Conservation (phyloP, 495 filamentous ascomycete species). For the Filosporella fistucella region DNA sequence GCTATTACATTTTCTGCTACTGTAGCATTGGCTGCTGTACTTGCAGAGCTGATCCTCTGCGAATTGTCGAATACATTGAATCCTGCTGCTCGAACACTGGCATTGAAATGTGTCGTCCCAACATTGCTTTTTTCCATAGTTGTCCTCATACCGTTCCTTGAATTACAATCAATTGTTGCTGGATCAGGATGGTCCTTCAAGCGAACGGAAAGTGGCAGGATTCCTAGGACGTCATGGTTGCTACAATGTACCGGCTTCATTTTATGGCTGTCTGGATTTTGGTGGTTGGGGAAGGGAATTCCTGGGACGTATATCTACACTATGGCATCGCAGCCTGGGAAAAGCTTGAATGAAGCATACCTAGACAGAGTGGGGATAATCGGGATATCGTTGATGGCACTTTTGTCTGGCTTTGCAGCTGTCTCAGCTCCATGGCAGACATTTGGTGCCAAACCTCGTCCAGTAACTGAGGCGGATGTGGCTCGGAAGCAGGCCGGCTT, state of each 20-base stretch:
- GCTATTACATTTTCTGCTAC: slow-evolving; percentile 65
- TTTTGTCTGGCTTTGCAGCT: slow-evolving; percentile 76
- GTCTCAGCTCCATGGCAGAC: slow-evolving; percentile 78
- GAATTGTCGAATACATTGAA: slow-evolving; percentile 72
- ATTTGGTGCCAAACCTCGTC: slow-evolving; percentile 56
- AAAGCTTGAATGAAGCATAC: slow-evolving; percentile 63
- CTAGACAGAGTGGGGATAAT: slow-evolving; percentile 75
- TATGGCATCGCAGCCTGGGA: slow-evolving; percentile 25
- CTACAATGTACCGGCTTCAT: slow-evolving; percentile 53
- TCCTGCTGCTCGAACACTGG: slow-evolving; percentile 52
- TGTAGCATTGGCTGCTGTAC: slow-evolving; percentile 65
- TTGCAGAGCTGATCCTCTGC: slow-evolving; percentile 71
- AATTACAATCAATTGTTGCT: slow-evolving; percentile 61
- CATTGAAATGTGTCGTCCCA: slow-evolving; percentile 59
- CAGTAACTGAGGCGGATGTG: slow-evolving; percentile 65
- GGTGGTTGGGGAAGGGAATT: slow-evolving; percentile 65
- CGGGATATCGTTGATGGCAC: slow-evolving; percentile 76
- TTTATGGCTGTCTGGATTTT: slow-evolving; percentile 64
- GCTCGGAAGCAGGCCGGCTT: slow-evolving; percentile 68
- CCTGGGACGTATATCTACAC: slow-evolving; percentile 39
- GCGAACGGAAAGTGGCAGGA: slow-evolving; percentile 39
- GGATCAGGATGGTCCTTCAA: slow-evolving; percentile 53
- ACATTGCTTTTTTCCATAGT: slow-evolving; percentile 62
- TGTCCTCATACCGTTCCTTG: slow-evolving; percentile 64
- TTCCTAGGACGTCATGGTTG: slow-evolving; percentile 48